Evolutionary conservation across 129 eudicot genomes (phyloP), one percentile per base, ranked within the genome.

Genomic region (Heracleum sosnowskyi): DNA sequence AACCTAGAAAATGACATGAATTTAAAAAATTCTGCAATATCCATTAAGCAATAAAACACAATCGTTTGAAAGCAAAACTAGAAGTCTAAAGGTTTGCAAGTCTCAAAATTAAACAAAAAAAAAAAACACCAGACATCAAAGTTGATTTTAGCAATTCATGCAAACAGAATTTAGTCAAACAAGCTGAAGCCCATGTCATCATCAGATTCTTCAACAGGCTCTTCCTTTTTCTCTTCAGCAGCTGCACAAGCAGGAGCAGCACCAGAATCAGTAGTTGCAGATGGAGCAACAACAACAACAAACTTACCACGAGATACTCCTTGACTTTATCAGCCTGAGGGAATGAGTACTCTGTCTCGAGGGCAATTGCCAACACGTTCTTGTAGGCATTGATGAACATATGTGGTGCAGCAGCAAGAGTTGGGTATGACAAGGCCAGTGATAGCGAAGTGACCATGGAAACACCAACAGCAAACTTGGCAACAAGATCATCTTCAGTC

Each of bases 131-230:
- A n/a, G n/a, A n/a, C n/a, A n/a, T n/a, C n/a, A n/a, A n/a, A n/a
- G n/a, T n/a, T n/a, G n/a, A n/a, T n/a, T n/a, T n/a, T n/a, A n/a
- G n/a, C n/a, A n/a, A n/a, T n/a, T n/a, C n/a, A n/a, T n/a, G n/a
- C n/a, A n/a, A n/a, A n/a, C n/a, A n/a, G 16, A 46, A 22, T 77
- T 84, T 85, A 89, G 78, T 89, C 98, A 70, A 93, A 93, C n/a
- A 93, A 85, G 62, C 89, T 64, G 60, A 91, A 87, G 2, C 85
- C 91, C 86, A 86, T 16, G 74, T 89, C 92, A 20, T 84, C 92
- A 69, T 89, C 92, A 16, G 88, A 82, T 77, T 86, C 90, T 75
- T 89, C 92, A 3, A 76, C 86, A 20, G 83, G 85, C 80, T 88
- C 92, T 36, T 84, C 92, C 73, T 79, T 77, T 79, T 83, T 85